Conservation (phyloP, 2,329 filamentous ascomycete species). For the Pestalotiopsis sp. region DNA sequence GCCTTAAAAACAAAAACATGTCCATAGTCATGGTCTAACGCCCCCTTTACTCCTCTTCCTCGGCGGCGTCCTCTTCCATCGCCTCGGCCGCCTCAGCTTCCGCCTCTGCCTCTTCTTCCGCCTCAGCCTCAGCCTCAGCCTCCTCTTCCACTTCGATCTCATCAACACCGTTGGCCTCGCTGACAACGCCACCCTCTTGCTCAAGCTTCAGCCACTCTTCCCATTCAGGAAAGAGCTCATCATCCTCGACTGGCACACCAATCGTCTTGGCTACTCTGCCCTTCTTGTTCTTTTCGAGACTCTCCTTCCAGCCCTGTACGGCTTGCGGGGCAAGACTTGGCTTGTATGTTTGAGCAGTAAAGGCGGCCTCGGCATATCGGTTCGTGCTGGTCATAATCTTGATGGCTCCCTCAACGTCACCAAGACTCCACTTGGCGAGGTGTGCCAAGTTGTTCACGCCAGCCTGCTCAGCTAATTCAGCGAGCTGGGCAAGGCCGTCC, state of each 20-base stretch:
- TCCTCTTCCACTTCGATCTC: conserved; percentile 24
- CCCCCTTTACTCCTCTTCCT: conserved; percentile 4
- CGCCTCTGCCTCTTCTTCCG: conserved; percentile 19
- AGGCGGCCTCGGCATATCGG: conserved; percentile 79
- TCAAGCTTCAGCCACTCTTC: conserved; percentile 86
- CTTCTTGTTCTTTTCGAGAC: conserved; percentile 83
- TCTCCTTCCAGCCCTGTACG: conserved; percentile 79
- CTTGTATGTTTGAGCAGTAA: conserved; percentile 96
- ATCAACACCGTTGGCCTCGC: conserved; percentile 29
- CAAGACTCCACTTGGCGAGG: conserved; percentile 83
- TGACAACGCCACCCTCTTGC: conserved; percentile 60
- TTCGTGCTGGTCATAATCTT: conserved; percentile 78
- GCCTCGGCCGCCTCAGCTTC: background rate
- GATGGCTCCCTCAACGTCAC: conserved; percentile 79
- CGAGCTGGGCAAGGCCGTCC: conserved; percentile 72
- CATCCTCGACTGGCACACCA: conserved; percentile 78
- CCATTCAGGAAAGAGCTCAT: conserved; percentile 95
- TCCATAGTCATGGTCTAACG: background rate
- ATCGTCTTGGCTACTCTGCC: conserved; percentile 81
- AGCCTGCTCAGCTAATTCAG: conserved; percentile 71
- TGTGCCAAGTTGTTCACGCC: conserved; percentile 93
- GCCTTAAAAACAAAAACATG: background rate
- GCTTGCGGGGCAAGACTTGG: conserved; percentile 71
- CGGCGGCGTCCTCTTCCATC: background rate
- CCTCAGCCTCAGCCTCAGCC: conserved; percentile 24